Evolutionary conservation across 305 asterid species (phyloP), one percentile per base, ranked within the genome.

Genomic region (Plantago lanceolata): DNA sequence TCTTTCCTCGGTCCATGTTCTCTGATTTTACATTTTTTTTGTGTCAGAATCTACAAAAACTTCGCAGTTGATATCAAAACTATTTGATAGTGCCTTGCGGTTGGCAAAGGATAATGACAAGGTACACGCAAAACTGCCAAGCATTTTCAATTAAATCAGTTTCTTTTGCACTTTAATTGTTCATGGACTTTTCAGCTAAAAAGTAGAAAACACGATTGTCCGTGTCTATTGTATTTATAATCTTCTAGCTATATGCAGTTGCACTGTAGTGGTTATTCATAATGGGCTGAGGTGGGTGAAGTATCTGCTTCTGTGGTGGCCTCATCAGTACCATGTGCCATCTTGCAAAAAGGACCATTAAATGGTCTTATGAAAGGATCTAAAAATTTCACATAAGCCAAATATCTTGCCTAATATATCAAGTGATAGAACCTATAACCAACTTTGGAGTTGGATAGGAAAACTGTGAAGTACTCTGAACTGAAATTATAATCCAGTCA

Each of bases 71-170:
- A 77, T 84, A 65, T 67, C 84, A 53, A 68, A 76, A 77, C 85
- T 92, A 68, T 80, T 82, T 70, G 87, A 78, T 72, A 75, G 75
- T 82, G 81, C 89, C 71, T 78, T 92, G 79, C 82, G 75, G 73
- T 73, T 92, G 78, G 77, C 90, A 48, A 84, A 76, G 71, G 98
- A 92, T 70, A 87, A 87, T 72, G 98, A 92, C 85, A 92, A 92
- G 96, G 98, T 92, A 78, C 69, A 63, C 37, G 45, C 58, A 49
- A 19, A 44, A 66, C 52, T 48, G 29, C 21, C 59, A 44, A 47
- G 17, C 35, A 29, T 28, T 54, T 68, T 6, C 31, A 17, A 20
- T 47, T 56, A 26, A 49, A 37, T 28, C 29, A 20, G 50, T 57
- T 65, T 35, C 53, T 45, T 35, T 14, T 19, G 40, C 64, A 66